Conservation (phyloP, 345 rosid genomes). For the Linum tenue region DNA sequence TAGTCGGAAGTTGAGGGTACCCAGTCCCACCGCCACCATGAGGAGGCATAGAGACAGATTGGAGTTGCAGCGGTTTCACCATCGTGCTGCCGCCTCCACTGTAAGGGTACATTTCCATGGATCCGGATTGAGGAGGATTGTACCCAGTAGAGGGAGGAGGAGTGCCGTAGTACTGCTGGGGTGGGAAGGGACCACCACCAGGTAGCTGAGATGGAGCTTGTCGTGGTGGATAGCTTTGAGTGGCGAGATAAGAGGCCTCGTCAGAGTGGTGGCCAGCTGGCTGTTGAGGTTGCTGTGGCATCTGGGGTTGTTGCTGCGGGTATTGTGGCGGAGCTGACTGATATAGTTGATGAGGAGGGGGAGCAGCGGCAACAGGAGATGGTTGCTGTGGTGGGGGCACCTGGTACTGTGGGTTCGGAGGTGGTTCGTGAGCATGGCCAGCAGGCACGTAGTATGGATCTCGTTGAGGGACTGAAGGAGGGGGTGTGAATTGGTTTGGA, state of each 20-base stretch:
- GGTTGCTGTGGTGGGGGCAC: conserved; percentile 39
- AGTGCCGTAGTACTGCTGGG: conserved; percentile 53
- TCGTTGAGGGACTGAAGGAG: conserved; percentile 44
- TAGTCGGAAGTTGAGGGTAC: conserved; percentile 76
- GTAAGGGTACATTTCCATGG: conserved; percentile 45
- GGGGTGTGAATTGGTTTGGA: conserved; percentile 48
- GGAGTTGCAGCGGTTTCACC: conserved; percentile 40
- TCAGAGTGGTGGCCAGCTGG: conserved; percentile 51
- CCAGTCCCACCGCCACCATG: conserved; percentile 27
- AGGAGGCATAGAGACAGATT: conserved; percentile 28
- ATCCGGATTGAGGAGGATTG: conserved; percentile 29
- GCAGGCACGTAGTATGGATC: conserved; percentile 57
- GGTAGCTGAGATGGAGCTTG: conserved; percentile 52
- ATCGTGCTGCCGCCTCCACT: conserved; percentile 47
- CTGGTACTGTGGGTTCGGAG: conserved; percentile 51
- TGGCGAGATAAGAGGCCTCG: conserved; percentile 45
- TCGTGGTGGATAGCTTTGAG: conserved; percentile 47
- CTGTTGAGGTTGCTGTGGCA: conserved; percentile 40
- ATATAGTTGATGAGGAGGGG: conserved; percentile 46
- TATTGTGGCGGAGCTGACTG: conserved; percentile 40
- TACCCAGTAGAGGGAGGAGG: conserved; percentile 51
- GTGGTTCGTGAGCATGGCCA: conserved; percentile 47
- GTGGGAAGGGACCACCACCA: conserved; percentile 35
- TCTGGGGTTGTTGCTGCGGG: conserved; percentile 39
- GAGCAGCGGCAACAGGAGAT: conserved; percentile 33